Evolutionary conservation across 345 rosid species (phyloP), one percentile per base, ranked within the genome.

Genomic region (Citrus trifoliata): DNA sequence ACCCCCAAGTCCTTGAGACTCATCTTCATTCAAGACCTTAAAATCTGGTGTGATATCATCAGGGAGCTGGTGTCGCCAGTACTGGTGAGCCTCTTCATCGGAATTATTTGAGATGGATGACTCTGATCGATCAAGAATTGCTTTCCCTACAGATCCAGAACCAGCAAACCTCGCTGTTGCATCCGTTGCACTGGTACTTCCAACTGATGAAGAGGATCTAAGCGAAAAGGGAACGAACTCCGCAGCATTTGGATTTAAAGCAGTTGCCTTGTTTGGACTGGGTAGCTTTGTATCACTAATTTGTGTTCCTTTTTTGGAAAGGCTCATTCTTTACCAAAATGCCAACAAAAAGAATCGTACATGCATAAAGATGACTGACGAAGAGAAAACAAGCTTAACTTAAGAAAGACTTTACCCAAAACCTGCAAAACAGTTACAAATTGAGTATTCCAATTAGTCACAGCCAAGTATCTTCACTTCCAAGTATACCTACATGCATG

Each of bases 11-110:
- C 88, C 90, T 70, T 86, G 95, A 13, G 97, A 84, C 56, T 88
- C 93, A 78, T 91, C 98, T 78, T 96, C 97, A 59, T 86, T 85
- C 88, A 89, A 84, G 66, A 93, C 87, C 87, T 90, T 90, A 77
- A 96, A 96, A 75, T 96, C 98, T 12, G 98, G 99, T 55, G 99
- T 97, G 71, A 94, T 90, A 81, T 94, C 98, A 79, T 94, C 98
- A 22, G 99, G 98, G 63, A 97, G 97, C 85, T 97, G 98, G 85
- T 81, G 94, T 71, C 91, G 91, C 98, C 97, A 94, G 83, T 83
- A 94, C 77, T 92, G 98, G 72, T 88, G 95, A 24, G 93, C 95
- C 82, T 96, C 99, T 3, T 96, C 99, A 80, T 96, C 99, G 24
- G 99, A 93, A 30, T 89, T 87, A 85, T 90, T 91, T 9, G 98